Base-by-base conservation (phyloP, 306 rosid genomes). In the Datisca glomerata region DNA sequence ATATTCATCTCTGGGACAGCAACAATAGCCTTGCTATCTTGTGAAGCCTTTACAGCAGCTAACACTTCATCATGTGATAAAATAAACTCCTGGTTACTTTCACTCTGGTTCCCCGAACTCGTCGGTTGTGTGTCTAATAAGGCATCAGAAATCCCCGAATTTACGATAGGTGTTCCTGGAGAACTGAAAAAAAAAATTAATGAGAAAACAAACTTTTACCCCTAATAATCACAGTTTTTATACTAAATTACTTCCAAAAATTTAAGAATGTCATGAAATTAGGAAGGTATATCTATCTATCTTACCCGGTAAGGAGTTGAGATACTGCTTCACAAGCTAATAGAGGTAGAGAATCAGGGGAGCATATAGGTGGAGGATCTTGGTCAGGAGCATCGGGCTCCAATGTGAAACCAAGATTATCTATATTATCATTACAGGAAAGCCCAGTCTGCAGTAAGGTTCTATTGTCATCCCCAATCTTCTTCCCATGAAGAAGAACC, bases 361-460 rank as follows among this genome's bases (percentile, higher is more conserved):
- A 33, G 79, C 80, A 67, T 81, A 31, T 5, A 10, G 0, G 36
- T 3, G n/a, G 36, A 31, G n/a, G 9, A 8, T 31, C 65, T 63
- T 72, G 75, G 53, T 64, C 44, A 17, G 66, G 63, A 55, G 36
- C 9, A 31, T 42, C 68, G 27, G 91, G 91, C 75, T 89, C 95
- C 71, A 89, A 53, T 12, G 66, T 57, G 60, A 89, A 89, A 56
- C 79, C 77, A 3, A 89, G 76, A 25, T 66, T 55, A 60, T 70
- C 86, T 41, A 77, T 33, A 66, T 72, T 83, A 63, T 83, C 86
- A 65, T 89, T 71, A 61, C 73, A 53, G 22, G 86, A 74, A 33
- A 89, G 56, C 45, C 95, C 95, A 2, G 85, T 76, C 72, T 89
- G 97, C 43, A 49, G 47, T 24, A 89, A 79, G 39, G 93, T 89